Percentiles rank a stretch among this genome's conserved stretches.
These are phyloP conservation scores for Gaeumannomyces tritici DNA, from an alignment of 2,329 filamentous ascomycete species.

Conservation along the genomic window DNA sequence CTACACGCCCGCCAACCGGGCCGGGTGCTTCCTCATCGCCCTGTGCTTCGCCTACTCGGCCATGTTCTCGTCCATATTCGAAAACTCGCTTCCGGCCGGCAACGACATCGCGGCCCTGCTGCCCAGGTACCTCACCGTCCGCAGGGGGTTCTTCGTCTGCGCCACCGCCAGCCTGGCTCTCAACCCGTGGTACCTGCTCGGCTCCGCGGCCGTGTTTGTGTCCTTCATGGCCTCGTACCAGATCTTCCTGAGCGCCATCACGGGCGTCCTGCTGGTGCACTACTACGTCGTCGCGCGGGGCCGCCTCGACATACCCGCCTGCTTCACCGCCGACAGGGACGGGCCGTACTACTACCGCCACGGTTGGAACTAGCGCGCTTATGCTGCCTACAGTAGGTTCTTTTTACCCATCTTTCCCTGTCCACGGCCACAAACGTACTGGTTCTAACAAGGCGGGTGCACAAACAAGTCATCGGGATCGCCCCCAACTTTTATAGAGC, in stretches of 20 bases:
- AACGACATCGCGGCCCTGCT: conserved; percentile 19
- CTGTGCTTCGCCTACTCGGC: conserved; percentile 6
- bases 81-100: conserved; percentile 14
- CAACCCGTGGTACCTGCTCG: conserved; percentile 12
- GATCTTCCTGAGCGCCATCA: conserved; percentile 29
- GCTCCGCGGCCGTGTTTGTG: conserved; percentile 25
- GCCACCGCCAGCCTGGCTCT: conserved; percentile 11
- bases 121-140: conserved; percentile 29
- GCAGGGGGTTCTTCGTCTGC: conserved; percentile 26
- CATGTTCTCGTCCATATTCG: conserved; percentile 6
- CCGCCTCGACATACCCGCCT: conserved; percentile 22
- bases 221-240: conserved; percentile 30
- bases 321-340: conserved; percentile 11
- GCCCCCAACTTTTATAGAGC: conserved; percentile 24
- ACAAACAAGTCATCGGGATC: conserved; percentile 19
- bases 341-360: conserved; percentile 10
- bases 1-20: conserved; percentile 5
- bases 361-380: conserved; percentile 11
- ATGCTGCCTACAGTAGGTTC: conserved; percentile 9
- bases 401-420: background rate
- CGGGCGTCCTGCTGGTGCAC: conserved; percentile 29
- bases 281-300: conserved; percentile 29
- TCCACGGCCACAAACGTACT: too few species aligned
- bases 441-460: too few species aligned
- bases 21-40: conserved; percentile 8